These are phyloP conservation scores for Phytophthora multivora DNA, from an alignment of 352 stramenopile genomes.

Conservation along the genomic window DNA sequence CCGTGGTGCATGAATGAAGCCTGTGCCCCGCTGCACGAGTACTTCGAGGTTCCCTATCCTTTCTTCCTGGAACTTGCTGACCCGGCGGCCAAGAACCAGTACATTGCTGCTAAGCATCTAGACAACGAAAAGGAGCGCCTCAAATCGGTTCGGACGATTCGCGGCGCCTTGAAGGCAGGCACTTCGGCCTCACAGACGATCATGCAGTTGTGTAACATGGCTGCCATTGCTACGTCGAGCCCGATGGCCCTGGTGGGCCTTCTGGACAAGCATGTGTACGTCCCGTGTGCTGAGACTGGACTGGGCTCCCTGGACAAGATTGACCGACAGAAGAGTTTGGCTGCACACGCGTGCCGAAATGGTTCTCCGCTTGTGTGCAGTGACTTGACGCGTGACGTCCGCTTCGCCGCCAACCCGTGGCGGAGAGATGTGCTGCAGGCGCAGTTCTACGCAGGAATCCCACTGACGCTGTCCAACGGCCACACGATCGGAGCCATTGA, in stretches of 20 bases:
- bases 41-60: slow-evolving; percentile 75
- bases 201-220: slow-evolving; percentile 82
- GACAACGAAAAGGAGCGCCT: slow-evolving; percentile 77
- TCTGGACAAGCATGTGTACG: slow-evolving; percentile 74
- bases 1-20: slow-evolving; percentile 73
- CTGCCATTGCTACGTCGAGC: slow-evolving; percentile 76
- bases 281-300: slow-evolving; percentile 62
- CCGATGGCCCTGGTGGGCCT: slow-evolving; percentile 70
- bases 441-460: slow-evolving; percentile 86
- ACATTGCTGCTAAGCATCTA: slow-evolving; percentile 66
- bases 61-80: slow-evolving; percentile 66
- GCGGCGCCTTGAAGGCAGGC: slow-evolving; percentile 46
- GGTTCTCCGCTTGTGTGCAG: slow-evolving; percentile 78
- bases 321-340: slow-evolving; percentile 64
- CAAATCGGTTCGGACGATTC: slow-evolving; percentile 57
- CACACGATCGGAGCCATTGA: slow-evolving; percentile 82
- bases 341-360: slow-evolving; percentile 74
- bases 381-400: slow-evolving; percentile 72
- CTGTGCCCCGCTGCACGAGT: slow-evolving; percentile 64
- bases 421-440: slow-evolving; percentile 55
- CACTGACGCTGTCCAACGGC: slow-evolving; percentile 79
- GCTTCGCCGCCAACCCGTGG: slow-evolving; percentile 77
- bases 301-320: slow-evolving; percentile 44
- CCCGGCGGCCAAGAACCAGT: slow-evolving; percentile 52
- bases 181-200: slow-evolving; percentile 50